phyloP scores from a whole-genome alignment of 2,329 filamentous ascomycete species.

The Stemphylium vesicarium region DNA sequence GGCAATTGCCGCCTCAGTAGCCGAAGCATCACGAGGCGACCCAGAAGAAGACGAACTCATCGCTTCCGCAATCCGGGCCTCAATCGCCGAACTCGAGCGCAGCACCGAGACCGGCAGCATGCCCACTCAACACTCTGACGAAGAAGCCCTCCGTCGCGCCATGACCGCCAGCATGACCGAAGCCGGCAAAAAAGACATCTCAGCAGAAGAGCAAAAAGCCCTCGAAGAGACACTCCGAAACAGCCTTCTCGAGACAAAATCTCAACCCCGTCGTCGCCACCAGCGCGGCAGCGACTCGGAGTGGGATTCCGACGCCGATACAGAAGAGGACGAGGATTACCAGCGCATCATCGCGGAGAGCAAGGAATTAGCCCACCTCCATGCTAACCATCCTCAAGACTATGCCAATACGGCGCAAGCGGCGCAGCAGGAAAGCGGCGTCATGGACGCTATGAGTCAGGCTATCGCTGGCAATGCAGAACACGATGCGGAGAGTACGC shows the following conservation, averaged over 20 bases:
- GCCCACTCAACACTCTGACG: constrained; percentile 47
- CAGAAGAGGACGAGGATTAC: constrained; percentile 46
- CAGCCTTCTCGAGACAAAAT: constrained; percentile 52
- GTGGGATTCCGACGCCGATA: constrained; percentile 36
- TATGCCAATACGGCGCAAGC: constrained; percentile 16
- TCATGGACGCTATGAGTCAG: constrained; percentile 15
- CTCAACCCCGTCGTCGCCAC: constrained; percentile 3
- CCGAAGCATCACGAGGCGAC: constrained; percentile 73
- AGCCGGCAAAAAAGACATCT: constrained; percentile 43
- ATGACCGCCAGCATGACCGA: constrained; percentile 59
- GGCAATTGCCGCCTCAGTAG: constrained; percentile 69
- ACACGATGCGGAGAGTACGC: not conserved
- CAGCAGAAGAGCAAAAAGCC: constrained; percentile 47
- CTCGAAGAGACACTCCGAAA: constrained; percentile 55
- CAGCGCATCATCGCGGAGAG: constrained; percentile 45
- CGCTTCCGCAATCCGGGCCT: constrained; percentile 76
- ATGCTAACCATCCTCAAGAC: constrained; percentile 26
- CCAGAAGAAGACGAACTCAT: constrained; percentile 72
- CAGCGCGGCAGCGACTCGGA: constrained; percentile 33
- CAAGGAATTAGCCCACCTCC: constrained; percentile 39
- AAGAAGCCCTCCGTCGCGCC: constrained; percentile 57
- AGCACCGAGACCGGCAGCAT: constrained; percentile 38
- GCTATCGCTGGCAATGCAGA: constrained; percentile 5
- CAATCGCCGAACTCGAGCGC: constrained; percentile 64
- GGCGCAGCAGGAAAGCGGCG: constrained; percentile 13